Evolutionary conservation across 208 protist species (phyloP), one percentile per base, ranked within the genome.

Genomic region (Trypanosomatidae sp.): DNA sequence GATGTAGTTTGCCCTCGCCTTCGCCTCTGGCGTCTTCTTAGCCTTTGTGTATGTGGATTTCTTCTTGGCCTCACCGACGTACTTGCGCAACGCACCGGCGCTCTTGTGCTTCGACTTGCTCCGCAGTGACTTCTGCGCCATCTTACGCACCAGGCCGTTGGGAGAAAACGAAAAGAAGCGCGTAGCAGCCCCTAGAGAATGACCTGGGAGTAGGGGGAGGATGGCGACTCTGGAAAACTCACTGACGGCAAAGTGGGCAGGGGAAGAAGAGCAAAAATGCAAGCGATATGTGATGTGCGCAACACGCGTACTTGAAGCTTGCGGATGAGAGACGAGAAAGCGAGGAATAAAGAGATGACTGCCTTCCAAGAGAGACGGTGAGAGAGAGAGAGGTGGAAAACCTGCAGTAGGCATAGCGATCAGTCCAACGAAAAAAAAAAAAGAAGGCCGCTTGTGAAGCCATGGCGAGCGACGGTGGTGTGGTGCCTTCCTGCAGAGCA

Each of bases 1-100:
- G 75, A 92, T 92, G 77, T 95, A 97, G 76, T 92, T 90, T 43
- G 90, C 87, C 30, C 81, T 72, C 2, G 93, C 93, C 73, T 91
- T 88, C 36, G 74, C 71, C 71, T 90, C 81, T 2, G 88, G 55
- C 12, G 84, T 83, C 67, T 91, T 87, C 53, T 76, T 82, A 0
- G 77, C 71, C 67, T 97, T 97, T 12, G 79, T 91, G 74, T 73
- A 81, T 19, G 90, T 91, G 0, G 73, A 85, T 81, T 95, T 95
- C 74, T 91, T 90, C 70, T 91, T 91, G 0, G 93, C 80, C 62
- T 90, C 84, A 2, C 93, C 93, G 3, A 95, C 91, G 66, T 93
- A 84, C 80, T 97, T 97, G 66, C 93, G 89, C 52, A 91, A 65
- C 3, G 93, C 89, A 22, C 93, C 93, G 3, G 75, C 79, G 74